Percentiles rank a stretch among this genome's conserved stretches.
phyloP scores from a whole-genome alignment of 139 green algal genomes.

The Penium margaritaceum region DNA sequence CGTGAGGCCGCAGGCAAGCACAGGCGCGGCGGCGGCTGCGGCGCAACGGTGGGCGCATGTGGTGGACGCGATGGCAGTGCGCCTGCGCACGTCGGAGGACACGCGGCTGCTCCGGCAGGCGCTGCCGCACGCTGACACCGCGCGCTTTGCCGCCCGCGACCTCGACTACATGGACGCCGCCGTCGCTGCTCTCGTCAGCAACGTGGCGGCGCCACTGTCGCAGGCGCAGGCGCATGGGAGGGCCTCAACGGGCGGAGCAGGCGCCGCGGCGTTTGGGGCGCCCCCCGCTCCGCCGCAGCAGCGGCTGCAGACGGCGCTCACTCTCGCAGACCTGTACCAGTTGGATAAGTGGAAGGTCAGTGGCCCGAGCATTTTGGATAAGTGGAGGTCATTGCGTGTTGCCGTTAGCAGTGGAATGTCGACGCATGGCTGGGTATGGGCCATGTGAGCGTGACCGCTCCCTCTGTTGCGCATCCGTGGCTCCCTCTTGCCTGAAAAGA shows the following conservation, averaged over 20 bases:
- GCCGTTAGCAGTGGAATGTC: too few relatives aligned
- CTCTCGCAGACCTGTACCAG: neutral
- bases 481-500: too few relatives aligned
- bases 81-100: conserved; percentile 1
- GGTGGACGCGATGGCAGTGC: neutral
- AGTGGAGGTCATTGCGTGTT: too few relatives aligned
- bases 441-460: too few relatives aligned
- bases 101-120: neutral
- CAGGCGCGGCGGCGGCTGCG: neutral
- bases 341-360: neutral
- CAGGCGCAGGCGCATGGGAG: too few relatives aligned
- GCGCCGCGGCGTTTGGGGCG: too few relatives aligned
- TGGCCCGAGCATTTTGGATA: too few relatives aligned
- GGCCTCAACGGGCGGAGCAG: neutral
- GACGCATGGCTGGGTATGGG: too few relatives aligned
- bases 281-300: neutral
- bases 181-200: neutral
- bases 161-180: conserved; percentile 1
- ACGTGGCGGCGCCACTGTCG: too few relatives aligned
- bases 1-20: too few relatives aligned
- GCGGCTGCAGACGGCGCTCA: neutral
- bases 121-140: neutral
- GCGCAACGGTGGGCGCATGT: conserved; percentile 2
- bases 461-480: too few relatives aligned
- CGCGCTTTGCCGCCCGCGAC: neutral